Percentiles rank a stretch among this genome's conserved stretches.
These are phyloP conservation scores for Ogataea parapolymorpha DNA, from an alignment of 805 yeast species.

Conservation along the genomic window DNA sequence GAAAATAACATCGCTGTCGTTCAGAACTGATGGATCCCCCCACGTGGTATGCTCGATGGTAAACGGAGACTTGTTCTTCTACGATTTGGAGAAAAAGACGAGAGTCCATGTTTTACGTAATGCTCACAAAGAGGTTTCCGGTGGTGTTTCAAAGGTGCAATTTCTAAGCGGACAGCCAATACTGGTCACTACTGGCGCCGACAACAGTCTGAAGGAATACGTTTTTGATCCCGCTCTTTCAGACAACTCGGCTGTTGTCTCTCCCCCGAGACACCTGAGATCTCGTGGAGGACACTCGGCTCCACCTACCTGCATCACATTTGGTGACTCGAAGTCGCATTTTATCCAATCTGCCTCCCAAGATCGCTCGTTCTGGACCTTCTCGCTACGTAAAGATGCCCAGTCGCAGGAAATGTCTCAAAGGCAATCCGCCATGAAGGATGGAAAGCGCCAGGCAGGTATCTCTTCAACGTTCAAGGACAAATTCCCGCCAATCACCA, in stretches of 20 bases:
- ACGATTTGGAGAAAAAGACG: constrained; percentile 68
- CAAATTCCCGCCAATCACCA: constrained; percentile 72
- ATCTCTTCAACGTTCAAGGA: constrained; percentile 49
- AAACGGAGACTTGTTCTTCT: constrained; percentile 81
- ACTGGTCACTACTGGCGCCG: constrained; percentile 84
- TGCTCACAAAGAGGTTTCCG: constrained; percentile 68
- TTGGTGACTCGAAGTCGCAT: constrained; percentile 76
- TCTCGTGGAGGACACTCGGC: constrained; percentile 97
- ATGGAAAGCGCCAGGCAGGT: constrained; percentile 56
- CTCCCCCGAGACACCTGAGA: constrained; percentile 88
- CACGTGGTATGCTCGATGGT: constrained; percentile 77
- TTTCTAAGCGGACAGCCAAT: constrained; percentile 92
- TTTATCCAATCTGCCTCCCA: constrained; percentile 80
- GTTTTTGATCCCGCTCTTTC: constrained; percentile 92
- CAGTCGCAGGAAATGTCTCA: constrained; percentile 94
- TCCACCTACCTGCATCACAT: constrained; percentile 74
- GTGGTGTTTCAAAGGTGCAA: constrained; percentile 71
- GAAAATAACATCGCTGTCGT: constrained; percentile 61
- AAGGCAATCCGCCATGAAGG: constrained; percentile 43
- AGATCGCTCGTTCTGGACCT: constrained; percentile 85
- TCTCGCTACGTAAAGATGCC: constrained; percentile 91
- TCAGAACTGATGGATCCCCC: constrained; percentile 86
- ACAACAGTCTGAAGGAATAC: constrained; percentile 81
- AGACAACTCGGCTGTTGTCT: constrained; percentile 58
- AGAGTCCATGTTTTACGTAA: constrained; percentile 72